Percentiles rank a stretch among this genome's conserved stretches.
These are phyloP conservation scores for Diutina pseudorugosa DNA, from an alignment of 1,139 yeast species.

Conservation along the genomic window DNA sequence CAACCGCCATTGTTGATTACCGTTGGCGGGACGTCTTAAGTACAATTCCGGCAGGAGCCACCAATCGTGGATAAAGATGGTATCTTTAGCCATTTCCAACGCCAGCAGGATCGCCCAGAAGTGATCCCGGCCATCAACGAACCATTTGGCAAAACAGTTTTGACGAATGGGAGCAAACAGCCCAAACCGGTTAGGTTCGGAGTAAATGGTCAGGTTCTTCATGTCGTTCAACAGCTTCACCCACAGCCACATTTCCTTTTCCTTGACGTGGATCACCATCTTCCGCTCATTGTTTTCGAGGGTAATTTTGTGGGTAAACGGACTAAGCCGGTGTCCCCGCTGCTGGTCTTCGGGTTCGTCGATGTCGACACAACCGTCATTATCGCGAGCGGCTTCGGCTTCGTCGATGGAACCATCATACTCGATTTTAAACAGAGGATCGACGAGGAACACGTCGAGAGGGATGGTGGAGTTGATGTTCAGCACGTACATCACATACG, in stretches of 20 bases:
- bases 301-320: conserved; percentile 30
- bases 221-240: conserved; percentile 58
- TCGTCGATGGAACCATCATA: conserved; percentile 17
- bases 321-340: background rate
- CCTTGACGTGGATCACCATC: conserved; percentile 59
- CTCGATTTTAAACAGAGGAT: conserved; percentile 48
- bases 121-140: conserved; percentile 93
- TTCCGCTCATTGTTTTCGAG: conserved; percentile 72
- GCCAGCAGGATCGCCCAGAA: conserved; percentile 96
- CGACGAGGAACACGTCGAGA: conserved; percentile 81
- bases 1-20: conserved; percentile 87
- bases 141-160: conserved; percentile 87
- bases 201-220: conserved; percentile 62
- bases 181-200: conserved; percentile 60
- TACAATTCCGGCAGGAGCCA: conserved; percentile 95
- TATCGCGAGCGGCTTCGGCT: conserved; percentile 14
- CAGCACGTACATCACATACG: conserved; percentile 77
- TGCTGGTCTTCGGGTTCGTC: conserved; percentile 21
- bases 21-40: conserved; percentile 86
- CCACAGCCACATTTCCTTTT: conserved; percentile 66
- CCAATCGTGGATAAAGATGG: conserved; percentile 95
- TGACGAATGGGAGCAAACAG: conserved; percentile 89
- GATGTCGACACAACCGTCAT: conserved; percentile 32
- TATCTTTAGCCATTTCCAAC: conserved; percentile 86
- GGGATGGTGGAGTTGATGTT: conserved; percentile 82